Percentiles rank a stretch among this genome's conserved stretches.
phyloP scores from a whole-genome alignment of 2,329 filamentous ascomycete genomes.

The Lasiodiplodia sp. region DNA sequence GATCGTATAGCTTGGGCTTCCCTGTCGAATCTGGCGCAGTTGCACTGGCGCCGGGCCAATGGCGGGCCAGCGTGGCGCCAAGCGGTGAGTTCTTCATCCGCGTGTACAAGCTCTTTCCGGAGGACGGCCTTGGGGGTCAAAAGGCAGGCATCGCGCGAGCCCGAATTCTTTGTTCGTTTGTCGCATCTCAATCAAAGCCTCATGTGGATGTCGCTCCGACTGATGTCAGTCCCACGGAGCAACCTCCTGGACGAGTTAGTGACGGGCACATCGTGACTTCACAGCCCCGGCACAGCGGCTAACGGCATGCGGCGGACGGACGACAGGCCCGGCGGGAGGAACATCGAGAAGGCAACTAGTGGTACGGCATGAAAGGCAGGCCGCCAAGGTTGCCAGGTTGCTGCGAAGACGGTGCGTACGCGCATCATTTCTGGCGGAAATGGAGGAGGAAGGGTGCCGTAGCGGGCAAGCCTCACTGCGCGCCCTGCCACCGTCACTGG shows the following conservation, averaged over 20 bases:
- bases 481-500: not conserved
- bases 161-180: not conserved
- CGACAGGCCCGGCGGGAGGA: conserved; percentile 13
- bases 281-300: not conserved
- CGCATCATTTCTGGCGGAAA: not conserved
- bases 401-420: not conserved
- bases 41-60: conserved; percentile 3
- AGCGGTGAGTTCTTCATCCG: conserved; percentile 15
- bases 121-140: conserved; percentile 8
- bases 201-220: not conserved
- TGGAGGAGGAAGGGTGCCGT: not conserved
- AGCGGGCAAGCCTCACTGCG: conserved; percentile 1
- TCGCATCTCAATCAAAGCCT: not conserved
- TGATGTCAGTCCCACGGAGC: not conserved
- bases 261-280: not conserved
- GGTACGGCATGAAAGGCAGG: not conserved
- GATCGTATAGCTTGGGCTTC: conserved; percentile 3
- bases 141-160: not conserved
- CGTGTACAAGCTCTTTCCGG: not conserved
- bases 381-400: not conserved
- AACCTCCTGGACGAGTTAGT: not conserved
- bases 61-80: conserved; percentile 10
- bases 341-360: not conserved
- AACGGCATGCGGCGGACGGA: not conserved
- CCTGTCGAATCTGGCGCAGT: conserved; percentile 12